These are phyloP conservation scores for Pisolithus sp. DNA, from an alignment of 768 basidiomycete genomes.

Conservation along the genomic window DNA sequence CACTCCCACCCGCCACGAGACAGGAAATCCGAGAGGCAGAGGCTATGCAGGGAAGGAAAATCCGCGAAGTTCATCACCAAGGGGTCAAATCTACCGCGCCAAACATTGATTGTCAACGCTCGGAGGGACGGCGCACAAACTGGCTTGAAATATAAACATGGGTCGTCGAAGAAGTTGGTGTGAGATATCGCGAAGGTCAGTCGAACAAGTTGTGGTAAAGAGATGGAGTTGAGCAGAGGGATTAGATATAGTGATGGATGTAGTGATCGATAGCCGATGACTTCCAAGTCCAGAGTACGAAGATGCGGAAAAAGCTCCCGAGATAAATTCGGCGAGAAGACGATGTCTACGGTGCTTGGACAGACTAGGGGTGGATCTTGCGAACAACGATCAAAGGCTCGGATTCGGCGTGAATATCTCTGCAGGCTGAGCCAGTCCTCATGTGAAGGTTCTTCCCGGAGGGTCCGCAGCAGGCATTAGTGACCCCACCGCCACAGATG, in stretches of 20 bases:
- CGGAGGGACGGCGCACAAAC: too few species aligned
- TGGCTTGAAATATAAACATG: too few species aligned
- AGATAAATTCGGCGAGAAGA: constrained; percentile 17
- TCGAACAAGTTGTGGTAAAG: too few species aligned
- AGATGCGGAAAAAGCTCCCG: constrained; percentile 19
- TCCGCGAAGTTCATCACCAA: constrained; percentile 8
- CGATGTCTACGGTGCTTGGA: constrained; percentile 11
- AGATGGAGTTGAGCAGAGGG: constrained; percentile 7
- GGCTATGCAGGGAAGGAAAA: constrained; percentile 16
- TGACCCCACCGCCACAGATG: not conserved
- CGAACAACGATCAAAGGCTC: constrained; percentile 14
- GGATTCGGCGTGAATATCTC: constrained; percentile 22
- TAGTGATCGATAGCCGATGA: constrained; percentile 16
- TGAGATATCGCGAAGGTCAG: too few species aligned
- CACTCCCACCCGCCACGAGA: constrained; percentile 16
- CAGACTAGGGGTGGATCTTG: constrained; percentile 19
- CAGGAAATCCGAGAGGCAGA: constrained; percentile 19
- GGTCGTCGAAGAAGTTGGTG: too few species aligned
- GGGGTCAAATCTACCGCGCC: constrained; percentile 9
- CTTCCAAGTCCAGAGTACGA: constrained; percentile 16
- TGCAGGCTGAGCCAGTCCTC: constrained; percentile 18
- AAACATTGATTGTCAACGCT: constrained; percentile 16
- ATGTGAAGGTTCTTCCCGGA: constrained; percentile 14
- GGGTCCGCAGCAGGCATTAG: not conserved
- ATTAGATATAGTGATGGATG: constrained; percentile 5